Conservation (phyloP, 768 basidiomycete species). For the Chlorophyllum brunneum region DNA sequence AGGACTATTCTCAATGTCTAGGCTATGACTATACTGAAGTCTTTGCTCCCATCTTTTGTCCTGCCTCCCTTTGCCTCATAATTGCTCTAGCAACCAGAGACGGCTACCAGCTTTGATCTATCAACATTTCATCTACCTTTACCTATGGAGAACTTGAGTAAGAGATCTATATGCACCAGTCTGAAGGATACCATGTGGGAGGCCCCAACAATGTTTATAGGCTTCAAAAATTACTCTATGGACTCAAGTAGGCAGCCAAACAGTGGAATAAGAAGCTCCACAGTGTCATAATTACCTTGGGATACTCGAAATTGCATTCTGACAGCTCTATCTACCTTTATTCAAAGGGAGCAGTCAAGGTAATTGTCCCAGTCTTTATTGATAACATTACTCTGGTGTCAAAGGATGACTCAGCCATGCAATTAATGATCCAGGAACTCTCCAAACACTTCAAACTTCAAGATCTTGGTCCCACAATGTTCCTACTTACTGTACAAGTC, state of each 20-base stretch:
- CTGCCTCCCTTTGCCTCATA: slow-evolving; percentile 1
- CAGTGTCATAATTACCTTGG: too few species aligned
- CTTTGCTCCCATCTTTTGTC: slow-evolving; percentile 25
- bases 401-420: slow-evolving; percentile 1
- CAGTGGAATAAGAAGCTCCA: too few species aligned
- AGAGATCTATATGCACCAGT: slow-evolving; percentile 28
- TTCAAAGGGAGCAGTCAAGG: too few species aligned
- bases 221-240: slow-evolving; percentile 34
- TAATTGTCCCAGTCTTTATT: too few species aligned
- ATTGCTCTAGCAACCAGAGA: slow-evolving; percentile 26
- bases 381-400: slow-evolving; percentile 24
- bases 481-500: slow-evolving; percentile 22
- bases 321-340: too few species aligned
- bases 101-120: slow-evolving; percentile 25
- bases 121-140: slow-evolving; percentile 31
- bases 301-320: too few species aligned
- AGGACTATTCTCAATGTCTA: slow-evolving; percentile 33
- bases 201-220: slow-evolving; percentile 16
- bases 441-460: slow-evolving; percentile 14
- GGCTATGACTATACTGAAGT: slow-evolving; percentile 37
- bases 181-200: slow-evolving; percentile 22
- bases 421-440: slow-evolving; percentile 12
- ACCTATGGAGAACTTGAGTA: slow-evolving; percentile 27
- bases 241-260: too few species aligned
- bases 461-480: slow-evolving; percentile 13